These are phyloP conservation scores for Aspergillus bombycis DNA, from an alignment of 2,329 filamentous ascomycete genomes.

Conservation along the genomic window DNA sequence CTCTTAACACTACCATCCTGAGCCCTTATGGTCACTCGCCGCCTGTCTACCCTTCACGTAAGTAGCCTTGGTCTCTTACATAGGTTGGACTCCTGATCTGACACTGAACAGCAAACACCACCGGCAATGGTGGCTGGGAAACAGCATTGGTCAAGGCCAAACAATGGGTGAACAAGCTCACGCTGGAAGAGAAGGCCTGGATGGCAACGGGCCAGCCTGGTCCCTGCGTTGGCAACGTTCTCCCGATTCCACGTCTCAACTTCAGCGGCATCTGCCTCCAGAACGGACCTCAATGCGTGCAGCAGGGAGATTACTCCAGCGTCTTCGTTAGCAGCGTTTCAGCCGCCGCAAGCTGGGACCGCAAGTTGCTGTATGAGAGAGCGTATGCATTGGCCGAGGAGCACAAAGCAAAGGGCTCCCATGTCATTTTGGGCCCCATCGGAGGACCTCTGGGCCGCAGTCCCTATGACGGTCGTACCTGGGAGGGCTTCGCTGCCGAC, in stretches of 20 bases:
- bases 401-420: conserved; percentile 36
- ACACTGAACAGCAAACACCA: not conserved
- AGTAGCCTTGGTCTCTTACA: not conserved
- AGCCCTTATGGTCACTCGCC: not conserved
- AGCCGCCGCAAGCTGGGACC: conserved; percentile 65
- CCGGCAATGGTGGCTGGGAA: not conserved
- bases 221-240: not conserved
- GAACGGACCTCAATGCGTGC: conserved; percentile 55
- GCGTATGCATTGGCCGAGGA: conserved; percentile 60
- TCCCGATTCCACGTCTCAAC: conserved; percentile 24
- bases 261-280: conserved; percentile 36
- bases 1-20: not conserved
- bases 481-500: conserved; percentile 51
- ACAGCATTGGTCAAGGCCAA: not conserved
- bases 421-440: conserved; percentile 48
- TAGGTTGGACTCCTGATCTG: not conserved
- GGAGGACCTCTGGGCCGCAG: conserved; percentile 47
- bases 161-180: not conserved
- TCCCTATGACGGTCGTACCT: conserved; percentile 22
- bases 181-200: not conserved
- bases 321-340: conserved; percentile 76
- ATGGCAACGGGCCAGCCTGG: not conserved
- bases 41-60: not conserved
- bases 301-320: conserved; percentile 70
- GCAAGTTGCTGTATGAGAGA: conserved; percentile 56